phyloP scores from a whole-genome alignment of 805 yeast species.

The Kuraishia piskuri region DNA sequence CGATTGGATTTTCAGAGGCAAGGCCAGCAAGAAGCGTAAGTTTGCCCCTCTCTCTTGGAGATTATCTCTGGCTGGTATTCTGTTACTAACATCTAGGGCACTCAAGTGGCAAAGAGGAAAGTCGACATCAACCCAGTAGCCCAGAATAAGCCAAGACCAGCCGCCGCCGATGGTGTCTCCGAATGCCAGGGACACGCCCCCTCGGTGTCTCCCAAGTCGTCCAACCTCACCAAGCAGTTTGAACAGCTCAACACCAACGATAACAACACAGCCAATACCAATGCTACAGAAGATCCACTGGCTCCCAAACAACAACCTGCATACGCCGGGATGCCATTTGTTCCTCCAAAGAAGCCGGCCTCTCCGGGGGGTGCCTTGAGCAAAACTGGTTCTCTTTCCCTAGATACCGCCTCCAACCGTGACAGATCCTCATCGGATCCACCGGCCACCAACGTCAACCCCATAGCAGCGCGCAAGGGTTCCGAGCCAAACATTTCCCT shows the following conservation, averaged over 20 bases:
- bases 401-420: not conserved
- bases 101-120: not conserved
- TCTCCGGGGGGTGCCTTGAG: not conserved
- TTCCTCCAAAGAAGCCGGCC: not conserved
- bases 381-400: not conserved
- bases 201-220: not conserved
- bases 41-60: not conserved
- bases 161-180: no score
- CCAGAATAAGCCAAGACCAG: not conserved
- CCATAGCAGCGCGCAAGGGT: not conserved
- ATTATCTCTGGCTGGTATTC: no score
- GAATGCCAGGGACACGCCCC: not conserved
- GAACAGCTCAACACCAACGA: not conserved
- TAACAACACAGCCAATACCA: not conserved
- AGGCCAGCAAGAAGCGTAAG: conserved; percentile 39
- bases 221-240: not conserved
- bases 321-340: not conserved
- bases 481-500: not conserved
- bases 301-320: not conserved
- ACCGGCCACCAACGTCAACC: not conserved
- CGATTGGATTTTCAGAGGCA: conserved; percentile 82
- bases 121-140: not conserved
- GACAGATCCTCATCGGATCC: not conserved
- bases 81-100: no score
- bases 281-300: no score